phyloP scores from a whole-genome alignment of 2,329 filamentous ascomycete genomes.

The Triangularia verruculosa region DNA sequence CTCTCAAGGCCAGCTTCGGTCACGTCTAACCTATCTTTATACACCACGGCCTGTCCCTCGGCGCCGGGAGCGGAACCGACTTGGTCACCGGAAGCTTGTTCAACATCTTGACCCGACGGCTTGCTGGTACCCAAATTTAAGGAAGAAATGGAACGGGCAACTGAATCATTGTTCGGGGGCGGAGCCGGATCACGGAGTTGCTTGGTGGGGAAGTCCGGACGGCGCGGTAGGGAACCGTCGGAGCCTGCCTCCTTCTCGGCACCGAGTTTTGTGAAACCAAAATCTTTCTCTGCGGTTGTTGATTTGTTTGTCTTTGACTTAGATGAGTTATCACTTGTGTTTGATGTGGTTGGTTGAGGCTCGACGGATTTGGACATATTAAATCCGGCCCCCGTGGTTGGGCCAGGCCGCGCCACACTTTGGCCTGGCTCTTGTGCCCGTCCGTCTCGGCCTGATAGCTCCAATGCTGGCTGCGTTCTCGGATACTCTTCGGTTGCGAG shows the following conservation, averaged over 20 bases:
- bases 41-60: conserved; percentile 6
- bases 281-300: not conserved
- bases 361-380: not conserved
- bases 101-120: not conserved
- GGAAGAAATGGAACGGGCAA: not conserved
- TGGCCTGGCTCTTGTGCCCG: not conserved
- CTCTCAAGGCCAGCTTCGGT: not conserved
- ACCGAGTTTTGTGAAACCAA: conserved; percentile 13
- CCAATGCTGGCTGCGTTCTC: not conserved
- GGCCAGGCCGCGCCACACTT: not conserved
- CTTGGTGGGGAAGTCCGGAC: conserved; percentile 24
- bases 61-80: conserved; percentile 15
- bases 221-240: conserved; percentile 16
- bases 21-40: not conserved
- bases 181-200: conserved; percentile 18
- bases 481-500: not conserved
- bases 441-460: not conserved
- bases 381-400: not conserved
- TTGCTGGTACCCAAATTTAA: not conserved
- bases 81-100: conserved; percentile 6
- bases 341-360: not conserved
- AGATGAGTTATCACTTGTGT: not conserved
- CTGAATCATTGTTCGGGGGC: conserved; percentile 3
- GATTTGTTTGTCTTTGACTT: not conserved
- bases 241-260: conserved; percentile 18